These are phyloP conservation scores for Monilinia vaccinii-corymbosi DNA, from an alignment of 2,329 filamentous ascomycete species.

Conservation along the genomic window DNA sequence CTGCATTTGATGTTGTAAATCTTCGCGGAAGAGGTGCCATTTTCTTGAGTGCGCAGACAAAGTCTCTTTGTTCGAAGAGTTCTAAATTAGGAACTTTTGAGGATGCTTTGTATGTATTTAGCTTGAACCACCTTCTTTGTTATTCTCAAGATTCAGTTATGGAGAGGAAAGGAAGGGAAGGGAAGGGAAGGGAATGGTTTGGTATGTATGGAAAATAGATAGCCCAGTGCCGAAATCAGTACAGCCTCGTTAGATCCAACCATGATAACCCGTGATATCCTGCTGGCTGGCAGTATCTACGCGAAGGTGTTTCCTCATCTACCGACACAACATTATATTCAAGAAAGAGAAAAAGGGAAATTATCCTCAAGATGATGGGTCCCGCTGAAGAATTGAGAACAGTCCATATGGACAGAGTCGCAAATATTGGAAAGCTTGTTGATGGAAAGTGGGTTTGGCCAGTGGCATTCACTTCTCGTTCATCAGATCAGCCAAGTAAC, in stretches of 20 bases:
- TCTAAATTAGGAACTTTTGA: conserved; percentile 1
- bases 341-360: neutral
- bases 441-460: neutral
- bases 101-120: neutral
- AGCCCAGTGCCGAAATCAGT: neutral
- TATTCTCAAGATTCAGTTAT: neutral
- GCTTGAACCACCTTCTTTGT: neutral
- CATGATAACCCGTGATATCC: neutral
- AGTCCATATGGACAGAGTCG: neutral
- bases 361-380: neutral
- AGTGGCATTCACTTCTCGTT: neutral
- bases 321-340: too few species aligned
- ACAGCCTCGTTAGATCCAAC: neutral
- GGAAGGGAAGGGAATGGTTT: neutral
- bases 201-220: neutral
- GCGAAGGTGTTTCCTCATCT: neutral
- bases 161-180: too few species aligned
- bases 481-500: neutral
- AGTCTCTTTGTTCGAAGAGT: neutral
- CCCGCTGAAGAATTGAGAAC: neutral
- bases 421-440: neutral
- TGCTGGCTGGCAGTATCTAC: neutral
- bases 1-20: neutral
- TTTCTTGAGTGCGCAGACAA: neutral
- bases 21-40: neutral